Percentiles rank a stretch among this genome's conserved stretches.
phyloP scores from a whole-genome alignment of 1,284 basidiomycete species.

The Tylopilus orsonianus region DNA sequence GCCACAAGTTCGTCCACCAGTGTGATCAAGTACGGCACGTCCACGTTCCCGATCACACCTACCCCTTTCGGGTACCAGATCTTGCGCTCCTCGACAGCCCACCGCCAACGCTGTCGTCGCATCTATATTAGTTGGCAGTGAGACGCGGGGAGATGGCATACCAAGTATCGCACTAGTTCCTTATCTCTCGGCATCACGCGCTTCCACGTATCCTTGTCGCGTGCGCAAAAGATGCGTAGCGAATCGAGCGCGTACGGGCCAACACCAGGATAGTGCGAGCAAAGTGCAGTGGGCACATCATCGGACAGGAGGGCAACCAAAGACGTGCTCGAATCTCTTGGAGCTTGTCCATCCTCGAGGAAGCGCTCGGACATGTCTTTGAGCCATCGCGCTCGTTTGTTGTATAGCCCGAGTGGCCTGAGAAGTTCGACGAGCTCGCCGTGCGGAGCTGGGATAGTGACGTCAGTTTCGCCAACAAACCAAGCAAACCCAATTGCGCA shows the following conservation, averaged over 20 bases:
- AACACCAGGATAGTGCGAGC: conserved; percentile 56
- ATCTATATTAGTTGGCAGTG: conserved; percentile 1
- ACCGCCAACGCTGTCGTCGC: conserved; percentile 54
- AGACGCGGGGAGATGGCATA: conserved; percentile 30
- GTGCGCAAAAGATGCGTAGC: conserved; percentile 60
- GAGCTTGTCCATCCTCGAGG: conserved; percentile 38
- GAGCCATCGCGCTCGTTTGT: conserved; percentile 50
- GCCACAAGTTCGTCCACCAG: conserved; percentile 39
- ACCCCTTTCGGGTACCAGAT: conserved; percentile 45
- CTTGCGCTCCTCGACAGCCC: conserved; percentile 50
- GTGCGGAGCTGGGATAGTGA: conserved; percentile 21
- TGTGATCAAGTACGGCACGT: conserved; percentile 37
- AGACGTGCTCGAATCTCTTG: conserved; percentile 10
- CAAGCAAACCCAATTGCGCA: background rate
- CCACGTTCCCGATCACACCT: conserved; percentile 40
- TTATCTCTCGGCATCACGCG: conserved; percentile 58
- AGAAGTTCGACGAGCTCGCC: conserved; percentile 44
- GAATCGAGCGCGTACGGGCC: conserved; percentile 68
- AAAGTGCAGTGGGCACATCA: conserved; percentile 38
- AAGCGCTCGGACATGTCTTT: conserved; percentile 48
- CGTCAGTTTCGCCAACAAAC: background rate
- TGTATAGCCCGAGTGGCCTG: conserved; percentile 52
- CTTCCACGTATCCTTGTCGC: conserved; percentile 50
- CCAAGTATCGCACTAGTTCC: conserved; percentile 58
- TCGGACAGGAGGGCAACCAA: background rate